Percentiles rank a stretch among this genome's conserved stretches.
phyloP scores from a whole-genome alignment of 2,329 filamentous ascomycete genomes.

The Fusarium lateritium region DNA sequence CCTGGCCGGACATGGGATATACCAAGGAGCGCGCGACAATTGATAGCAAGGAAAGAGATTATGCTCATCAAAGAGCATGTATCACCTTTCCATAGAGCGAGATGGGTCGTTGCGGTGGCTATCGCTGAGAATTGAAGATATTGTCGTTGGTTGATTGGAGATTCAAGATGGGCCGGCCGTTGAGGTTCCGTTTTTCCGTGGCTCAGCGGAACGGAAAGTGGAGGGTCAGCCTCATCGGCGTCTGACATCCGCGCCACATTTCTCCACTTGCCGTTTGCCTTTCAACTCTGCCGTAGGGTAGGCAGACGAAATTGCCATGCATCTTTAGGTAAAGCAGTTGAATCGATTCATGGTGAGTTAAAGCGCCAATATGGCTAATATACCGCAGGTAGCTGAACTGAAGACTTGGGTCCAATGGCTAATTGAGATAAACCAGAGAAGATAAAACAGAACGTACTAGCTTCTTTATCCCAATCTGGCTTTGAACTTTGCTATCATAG shows the following conservation, averaged over 20 bases:
- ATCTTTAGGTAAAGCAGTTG: no score
- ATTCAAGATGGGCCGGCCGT: constrained; percentile 25
- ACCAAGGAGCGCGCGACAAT: constrained; percentile 1
- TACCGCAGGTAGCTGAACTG: no score
- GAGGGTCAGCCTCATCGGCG: background rate
- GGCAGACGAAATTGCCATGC: no score
- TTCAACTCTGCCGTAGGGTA: no score
- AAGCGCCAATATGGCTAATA: no score
- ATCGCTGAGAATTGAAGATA: background rate
- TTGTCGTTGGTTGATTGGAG: constrained; percentile 24
- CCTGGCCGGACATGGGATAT: constrained; percentile 43
- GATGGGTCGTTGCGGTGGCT: background rate
- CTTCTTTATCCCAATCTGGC: no score
- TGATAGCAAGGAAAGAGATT: background rate
- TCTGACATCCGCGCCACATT: constrained; percentile 4
- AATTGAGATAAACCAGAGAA: no score
- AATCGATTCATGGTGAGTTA: no score
- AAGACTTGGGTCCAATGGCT: no score
- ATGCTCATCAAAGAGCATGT: background rate
- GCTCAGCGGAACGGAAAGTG: constrained; percentile 17
- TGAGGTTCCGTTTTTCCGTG: constrained; percentile 36
- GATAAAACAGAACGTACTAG: no score
- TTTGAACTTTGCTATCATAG: no score
- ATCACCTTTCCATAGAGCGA: constrained; percentile 27
- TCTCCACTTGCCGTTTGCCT: no score